Evolutionary conservation across 352 stramenopile species (phyloP), one percentile per base, ranked within the genome.

Genomic region (Phytophthora colocasiae): DNA sequence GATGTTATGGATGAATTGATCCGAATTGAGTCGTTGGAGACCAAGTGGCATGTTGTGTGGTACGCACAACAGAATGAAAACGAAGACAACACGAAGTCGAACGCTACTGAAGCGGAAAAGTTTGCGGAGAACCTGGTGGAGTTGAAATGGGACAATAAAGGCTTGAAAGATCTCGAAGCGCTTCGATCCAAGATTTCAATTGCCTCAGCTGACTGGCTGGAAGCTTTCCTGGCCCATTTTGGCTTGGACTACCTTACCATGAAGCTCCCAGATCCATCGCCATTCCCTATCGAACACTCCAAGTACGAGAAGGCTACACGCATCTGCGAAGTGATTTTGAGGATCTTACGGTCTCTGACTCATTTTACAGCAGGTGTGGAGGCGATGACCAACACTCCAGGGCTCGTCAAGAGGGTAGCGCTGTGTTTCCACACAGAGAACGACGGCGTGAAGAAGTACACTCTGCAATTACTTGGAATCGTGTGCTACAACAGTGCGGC

Each of bases 401-500:
- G 87, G 26, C 79, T 95, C 26, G 85, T 95, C 3, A 93, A 95
- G 56, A 78, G 84, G 4, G 77, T 93, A 2, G 85, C 87, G 14
- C 69, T 95, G 14, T 95, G 87, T 56, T 95, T 95, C 50, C 87
- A 95, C 66, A 95, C 87, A 1, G 87, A 95, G 19, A 90, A 91
- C 71, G 81, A 73, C 22, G 82, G 93, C 38, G 47, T 95, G 38
- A 93, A 93, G 60, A 93, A 91, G 71, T 85, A 91, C 55, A 93
- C 87, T 4, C 64, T 95, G 1, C 87, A 95, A 36, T 46, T 95
- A 34, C 73, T 95, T 39, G 87, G 87, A 17, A 95, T 95, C 59
- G 76, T 95, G 8, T 95, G 87, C 44, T 95, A 95, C 65, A 95
- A 95, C 64, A 95, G 87, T n/a, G 87, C 87, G 12, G 87, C 83